Evolutionary conservation across 805 yeast genomes (phyloP), one percentile per base, ranked within the genome.

Genomic region (Myxozyma neglecta): DNA sequence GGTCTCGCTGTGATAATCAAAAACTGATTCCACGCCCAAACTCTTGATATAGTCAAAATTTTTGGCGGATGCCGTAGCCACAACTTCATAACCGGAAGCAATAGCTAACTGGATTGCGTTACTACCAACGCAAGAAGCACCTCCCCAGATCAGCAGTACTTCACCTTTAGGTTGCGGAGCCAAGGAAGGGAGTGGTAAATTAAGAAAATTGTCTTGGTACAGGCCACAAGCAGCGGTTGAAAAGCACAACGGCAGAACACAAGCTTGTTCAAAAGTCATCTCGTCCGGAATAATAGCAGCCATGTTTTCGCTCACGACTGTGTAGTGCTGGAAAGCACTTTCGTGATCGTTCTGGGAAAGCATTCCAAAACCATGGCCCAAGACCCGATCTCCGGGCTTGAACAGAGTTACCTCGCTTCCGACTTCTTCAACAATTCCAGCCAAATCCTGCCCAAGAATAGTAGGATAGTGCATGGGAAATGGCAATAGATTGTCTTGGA

Each of bases 51-150:
- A 69, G 16, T 74, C 74, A 63, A 75, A 76, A 70, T 83, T 76
- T 67, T 79, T 80, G 59, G 74, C 70, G 1, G 86, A 81, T 11
- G 88, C 85, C 47, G 82, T 80, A 2, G 81, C 80, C 53, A 82
- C 72, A 53, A 83, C 80, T 52, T 77, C 78, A 68, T 70, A 79
- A 13, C 82, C 83, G 29, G 82, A 63, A 39, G 76, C 70, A 68
- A 82, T 82, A 24, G 87, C 87, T 49, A 85, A 65, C 76, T 88
- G 92, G 57, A 85, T 80, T 9, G 85, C 83, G 29, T 77, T 53
- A 53, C 76, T 77, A 29, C 90, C 90, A 9, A 85, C 79, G 24
- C 87, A 80, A 20, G 89, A 80, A 16, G 89, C 83, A 65, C 88
- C 91, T 70, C 87, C 86, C 85, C 87, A 83, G 50, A 85, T 75